Evolutionary conservation across 108 stramenopile species (phyloP).

Genomic region (Tribonema minus): DNA sequence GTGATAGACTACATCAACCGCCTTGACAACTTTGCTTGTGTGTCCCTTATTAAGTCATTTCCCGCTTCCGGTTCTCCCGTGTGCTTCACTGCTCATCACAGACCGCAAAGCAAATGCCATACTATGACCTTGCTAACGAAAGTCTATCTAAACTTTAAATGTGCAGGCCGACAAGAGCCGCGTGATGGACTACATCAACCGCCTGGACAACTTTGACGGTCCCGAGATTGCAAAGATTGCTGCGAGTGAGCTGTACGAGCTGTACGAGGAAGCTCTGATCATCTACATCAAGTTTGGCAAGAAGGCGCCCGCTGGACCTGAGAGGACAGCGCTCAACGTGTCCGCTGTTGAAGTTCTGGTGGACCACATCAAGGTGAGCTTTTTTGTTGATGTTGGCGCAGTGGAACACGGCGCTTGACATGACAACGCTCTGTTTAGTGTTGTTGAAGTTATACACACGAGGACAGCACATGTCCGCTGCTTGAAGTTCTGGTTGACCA

Average conservation of each 20-base stretch:
- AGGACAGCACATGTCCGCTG: not conserved
- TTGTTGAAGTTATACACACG: too few species aligned
- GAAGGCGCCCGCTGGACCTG: conserved; percentile 75
- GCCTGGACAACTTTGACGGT: conserved; percentile 99
- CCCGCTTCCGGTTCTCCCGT: too few species aligned
- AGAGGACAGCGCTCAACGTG: conserved; percentile 88
- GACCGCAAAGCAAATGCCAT: too few species aligned
- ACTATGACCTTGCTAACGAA: too few species aligned
- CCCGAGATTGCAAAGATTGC: conserved; percentile 98
- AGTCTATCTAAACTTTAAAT: not conserved
- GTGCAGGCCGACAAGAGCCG: conserved; percentile 72
- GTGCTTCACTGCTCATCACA: not conserved
- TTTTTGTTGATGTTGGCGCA: too few species aligned
- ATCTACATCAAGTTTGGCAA: conserved; percentile 98
- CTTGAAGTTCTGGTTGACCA: too few species aligned
- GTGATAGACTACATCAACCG: too few species aligned
- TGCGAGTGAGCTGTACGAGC: conserved; percentile 91
- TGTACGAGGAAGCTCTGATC: conserved; percentile 96
- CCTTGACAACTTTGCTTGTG: too few species aligned
- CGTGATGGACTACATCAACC: conserved; percentile 97
- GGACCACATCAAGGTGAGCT: conserved; percentile 75
- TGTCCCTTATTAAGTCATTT: too few species aligned
- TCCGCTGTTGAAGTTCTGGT: conserved; percentile 92
- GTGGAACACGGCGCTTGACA: too few species aligned
- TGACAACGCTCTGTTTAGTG: too few species aligned